A percentile compares a stretch with the other conserved stretches of the same genome.
Conservation (phyloP, 208 protist genomes). For the Leishmania tropica region DNA sequence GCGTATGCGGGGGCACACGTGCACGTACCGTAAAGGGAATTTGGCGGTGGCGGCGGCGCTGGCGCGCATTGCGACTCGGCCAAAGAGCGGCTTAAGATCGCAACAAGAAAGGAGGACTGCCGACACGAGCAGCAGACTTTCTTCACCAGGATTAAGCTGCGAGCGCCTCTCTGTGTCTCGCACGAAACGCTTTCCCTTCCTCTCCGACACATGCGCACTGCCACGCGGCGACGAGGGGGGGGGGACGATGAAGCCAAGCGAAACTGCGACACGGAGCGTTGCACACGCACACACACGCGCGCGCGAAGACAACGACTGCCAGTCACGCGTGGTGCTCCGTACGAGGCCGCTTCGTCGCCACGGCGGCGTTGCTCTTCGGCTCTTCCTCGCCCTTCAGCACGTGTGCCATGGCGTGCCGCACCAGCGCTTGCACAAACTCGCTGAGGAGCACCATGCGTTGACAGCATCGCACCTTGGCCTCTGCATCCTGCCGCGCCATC, state of each 20-base stretch:
- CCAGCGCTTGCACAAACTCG: constrained; percentile 27
- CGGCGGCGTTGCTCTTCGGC: not conserved
- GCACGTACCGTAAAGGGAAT: not conserved
- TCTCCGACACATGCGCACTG: not conserved
- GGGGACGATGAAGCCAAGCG: not conserved
- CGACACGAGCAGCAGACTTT: not conserved
- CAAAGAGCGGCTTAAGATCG: too few species aligned
- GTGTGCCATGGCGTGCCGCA: constrained; percentile 17
- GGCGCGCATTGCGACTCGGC: not conserved
- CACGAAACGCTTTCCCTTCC: not conserved
- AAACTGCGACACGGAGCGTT: not conserved
- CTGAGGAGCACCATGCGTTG: constrained; percentile 58
- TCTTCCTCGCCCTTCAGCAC: not conserved
- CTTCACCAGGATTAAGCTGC: not conserved
- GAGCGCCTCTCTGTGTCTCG: not conserved
- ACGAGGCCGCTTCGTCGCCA: constrained; percentile 1
- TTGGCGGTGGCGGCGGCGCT: not conserved
- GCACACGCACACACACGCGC: not conserved
- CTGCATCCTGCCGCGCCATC: constrained; percentile 28
- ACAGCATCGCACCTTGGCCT: constrained; percentile 35
- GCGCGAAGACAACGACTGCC: not conserved
- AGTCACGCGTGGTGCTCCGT: not conserved
- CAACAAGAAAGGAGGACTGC: not conserved
- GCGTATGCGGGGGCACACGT: not conserved
- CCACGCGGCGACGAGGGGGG: not conserved